Conservation (phyloP, 1,284 basidiomycete species). For the Porogramme epimiltina region DNA sequence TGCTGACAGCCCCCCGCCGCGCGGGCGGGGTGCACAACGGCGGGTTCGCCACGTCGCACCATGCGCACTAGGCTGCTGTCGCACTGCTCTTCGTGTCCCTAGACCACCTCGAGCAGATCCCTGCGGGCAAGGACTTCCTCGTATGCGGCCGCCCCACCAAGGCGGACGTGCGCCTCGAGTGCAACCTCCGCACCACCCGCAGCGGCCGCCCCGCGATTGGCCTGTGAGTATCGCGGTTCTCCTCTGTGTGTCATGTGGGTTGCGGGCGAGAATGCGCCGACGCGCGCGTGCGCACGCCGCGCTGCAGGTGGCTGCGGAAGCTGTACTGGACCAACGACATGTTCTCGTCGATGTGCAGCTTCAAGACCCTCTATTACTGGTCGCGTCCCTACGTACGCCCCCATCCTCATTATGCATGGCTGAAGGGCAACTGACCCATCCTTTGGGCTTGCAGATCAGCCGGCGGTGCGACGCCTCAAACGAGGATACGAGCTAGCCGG, state of each 20-base stretch:
- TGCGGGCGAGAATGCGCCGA: too few species aligned
- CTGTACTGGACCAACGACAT: constrained; percentile 91
- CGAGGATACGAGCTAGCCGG: constrained; percentile 8
- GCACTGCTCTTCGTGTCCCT: constrained; percentile 73
- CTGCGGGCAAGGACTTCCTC: constrained; percentile 81
- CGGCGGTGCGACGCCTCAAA: constrained; percentile 47
- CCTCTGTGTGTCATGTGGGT: too few species aligned
- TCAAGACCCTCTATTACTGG: constrained; percentile 88
- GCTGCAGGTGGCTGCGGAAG: too few species aligned
- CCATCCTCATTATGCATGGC: too few species aligned
- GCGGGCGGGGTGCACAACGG: constrained; percentile 86
- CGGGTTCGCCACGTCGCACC: constrained; percentile 85
- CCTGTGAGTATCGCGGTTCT: constrained; percentile 41
- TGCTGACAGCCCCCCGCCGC: background rate
- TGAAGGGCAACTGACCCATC: background rate
- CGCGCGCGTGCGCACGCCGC: too few species aligned
- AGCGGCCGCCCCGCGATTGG: constrained; percentile 84
- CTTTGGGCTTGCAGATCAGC: constrained; percentile 44
- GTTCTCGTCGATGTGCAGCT: constrained; percentile 89
- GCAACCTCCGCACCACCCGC: constrained; percentile 82
- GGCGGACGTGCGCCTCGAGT: constrained; percentile 83
- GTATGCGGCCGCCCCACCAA: constrained; percentile 86
- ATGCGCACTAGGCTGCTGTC: constrained; percentile 83
- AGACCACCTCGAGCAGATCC: constrained; percentile 79
- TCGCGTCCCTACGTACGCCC: constrained; percentile 57